phyloP scores from a whole-genome alignment of 1,139 yeast species.

The Yamadazyma trypodendri region DNA sequence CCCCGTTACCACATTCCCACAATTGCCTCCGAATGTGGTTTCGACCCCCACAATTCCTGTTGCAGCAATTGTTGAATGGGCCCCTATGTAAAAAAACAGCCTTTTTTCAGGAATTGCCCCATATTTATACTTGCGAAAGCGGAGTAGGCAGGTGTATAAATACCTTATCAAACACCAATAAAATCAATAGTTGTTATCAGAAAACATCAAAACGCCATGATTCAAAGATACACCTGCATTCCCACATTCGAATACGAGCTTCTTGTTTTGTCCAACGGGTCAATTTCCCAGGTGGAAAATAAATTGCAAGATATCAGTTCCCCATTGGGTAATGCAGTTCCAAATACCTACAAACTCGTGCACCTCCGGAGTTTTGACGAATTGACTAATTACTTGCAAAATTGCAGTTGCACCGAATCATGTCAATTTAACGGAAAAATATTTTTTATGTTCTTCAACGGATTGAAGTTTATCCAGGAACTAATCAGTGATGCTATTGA shows the following conservation, averaged over 20 bases:
- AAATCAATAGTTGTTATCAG: slow-evolving; percentile 7
- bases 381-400: slow-evolving; percentile 20
- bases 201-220: slow-evolving; percentile 21
- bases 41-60: too few relatives aligned
- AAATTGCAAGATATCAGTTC: slow-evolving; percentile 26
- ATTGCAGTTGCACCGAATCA: slow-evolving; percentile 7
- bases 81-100: too few relatives aligned
- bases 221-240: slow-evolving; percentile 37
- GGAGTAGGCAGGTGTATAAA: slow-evolving; percentile 11
- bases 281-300: slow-evolving; percentile 30
- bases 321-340: slow-evolving; percentile 26
- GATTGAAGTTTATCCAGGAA: slow-evolving; percentile 32
- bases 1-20: too few relatives aligned
- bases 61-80: too few relatives aligned
- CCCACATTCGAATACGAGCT: slow-evolving; percentile 36
- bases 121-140: not conserved
- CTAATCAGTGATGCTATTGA: slow-evolving; percentile 34
- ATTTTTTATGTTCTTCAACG: slow-evolving; percentile 42
- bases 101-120: not conserved
- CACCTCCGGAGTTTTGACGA: slow-evolving; percentile 29
- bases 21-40: too few relatives aligned
- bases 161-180: slow-evolving; percentile 19
- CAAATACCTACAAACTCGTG: slow-evolving; percentile 24
- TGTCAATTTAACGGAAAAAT: slow-evolving; percentile 29
- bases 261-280: slow-evolving; percentile 36